Evolutionary conservation across 2,329 filamentous ascomycete genomes (phyloP).

Genomic region (Cladophialophora bantiana): DNA sequence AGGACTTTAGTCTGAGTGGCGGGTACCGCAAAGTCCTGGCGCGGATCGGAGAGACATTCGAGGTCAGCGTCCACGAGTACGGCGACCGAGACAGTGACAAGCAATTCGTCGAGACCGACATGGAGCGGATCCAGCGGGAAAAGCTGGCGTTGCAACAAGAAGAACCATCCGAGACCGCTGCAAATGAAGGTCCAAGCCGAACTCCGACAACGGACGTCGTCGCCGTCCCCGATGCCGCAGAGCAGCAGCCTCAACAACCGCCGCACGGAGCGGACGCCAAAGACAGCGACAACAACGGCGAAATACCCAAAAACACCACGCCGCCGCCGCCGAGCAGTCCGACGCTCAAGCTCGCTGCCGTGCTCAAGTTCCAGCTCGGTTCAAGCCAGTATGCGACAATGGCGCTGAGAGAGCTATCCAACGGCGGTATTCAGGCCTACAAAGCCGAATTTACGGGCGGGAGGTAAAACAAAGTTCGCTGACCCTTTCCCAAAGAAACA

Average conservation of each 20-base stretch:
- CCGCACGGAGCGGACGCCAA: not conserved
- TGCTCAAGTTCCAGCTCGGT: conserved; percentile 75
- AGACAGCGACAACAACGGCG: not conserved
- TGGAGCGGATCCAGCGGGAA: conserved; percentile 67
- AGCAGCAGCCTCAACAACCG: not conserved
- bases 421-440: conserved; percentile 67
- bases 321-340: not conserved
- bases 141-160: not conserved
- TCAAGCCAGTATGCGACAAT: conserved; percentile 86
- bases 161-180: conserved; percentile 13
- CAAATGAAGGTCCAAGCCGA: not conserved
- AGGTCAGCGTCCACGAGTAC: conserved; percentile 75
- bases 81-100: conserved; percentile 65
- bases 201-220: not conserved
- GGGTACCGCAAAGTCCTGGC: conserved; percentile 86
- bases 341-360: conserved; percentile 40
- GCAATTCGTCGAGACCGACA: conserved; percentile 88
- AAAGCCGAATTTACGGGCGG: conserved; percentile 68
- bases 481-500: too few species aligned
- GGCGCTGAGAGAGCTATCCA: conserved; percentile 79
- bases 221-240: too few species aligned
- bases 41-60: conserved; percentile 68
- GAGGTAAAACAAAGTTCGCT: conserved; percentile 37
- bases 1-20: conserved; percentile 87
- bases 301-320: not conserved